Base-by-base conservation (phyloP, 2,329 filamentous ascomycete genomes). In the Elsinoe ampelina region DNA sequence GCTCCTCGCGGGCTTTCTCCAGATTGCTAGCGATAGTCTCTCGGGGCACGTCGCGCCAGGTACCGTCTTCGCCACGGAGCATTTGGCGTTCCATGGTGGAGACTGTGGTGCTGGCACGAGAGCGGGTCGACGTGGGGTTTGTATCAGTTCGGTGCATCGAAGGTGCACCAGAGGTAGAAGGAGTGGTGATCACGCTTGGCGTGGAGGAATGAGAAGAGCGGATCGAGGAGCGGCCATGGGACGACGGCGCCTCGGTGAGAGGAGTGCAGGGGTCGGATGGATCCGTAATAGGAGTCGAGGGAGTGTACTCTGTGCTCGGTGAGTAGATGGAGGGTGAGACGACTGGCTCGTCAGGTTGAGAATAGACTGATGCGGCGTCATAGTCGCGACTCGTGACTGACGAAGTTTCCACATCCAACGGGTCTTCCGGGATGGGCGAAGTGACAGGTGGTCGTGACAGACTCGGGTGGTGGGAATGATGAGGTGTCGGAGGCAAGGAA, bases 331-430 rank as follows among this genome's bases (percentile, higher is more conserved):
- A 45, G 2, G 41, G 41, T 3, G 41, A 45, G 41, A 45, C n/a
- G 41, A 45, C 17, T 11, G 20, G 17, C 30, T 45, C 41, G 17
- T 55, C 52, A 26, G 52, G 52, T 48, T 56, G 54, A 7, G 54
- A 56, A 42, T 56, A 56, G 39, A 56, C 30, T 2, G 39, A 47
- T 11, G 39, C 54, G 3, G 54, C 54, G 41, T 56, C 54, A 42
- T 56, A 56, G 30, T 56, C 54, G 41, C 15, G 32, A 12, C 20
- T 34, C 22, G 39, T 17, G 15, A 48, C 26, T 12, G 52, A 55
- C 17, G 52, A 42, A 22, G 52, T 30, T 12, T 47, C 39, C 17
- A 26, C 11, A 4, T 36, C 32, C 13, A 50, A 15, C 17, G 36
- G 36, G 17, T 41, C 52, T 39, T 55, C 52, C 20, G 52, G 36